These are phyloP conservation scores for Aspergillus nomiae DNA, from an alignment of 2,329 filamentous ascomycete species.

Conservation along the genomic window DNA sequence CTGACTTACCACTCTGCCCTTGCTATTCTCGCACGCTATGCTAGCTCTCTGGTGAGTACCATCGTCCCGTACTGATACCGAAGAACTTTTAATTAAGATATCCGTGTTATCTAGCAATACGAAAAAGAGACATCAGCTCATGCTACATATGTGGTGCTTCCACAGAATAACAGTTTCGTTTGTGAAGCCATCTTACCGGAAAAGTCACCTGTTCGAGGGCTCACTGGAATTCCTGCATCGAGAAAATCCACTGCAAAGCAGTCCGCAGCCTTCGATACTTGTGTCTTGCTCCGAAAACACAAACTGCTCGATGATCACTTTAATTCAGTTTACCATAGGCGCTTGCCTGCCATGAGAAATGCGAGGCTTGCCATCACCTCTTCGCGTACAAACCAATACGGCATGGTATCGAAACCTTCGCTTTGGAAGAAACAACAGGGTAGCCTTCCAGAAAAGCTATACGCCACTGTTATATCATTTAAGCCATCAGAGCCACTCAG, in stretches of 20 bases:
- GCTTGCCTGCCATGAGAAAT: conserved; percentile 81
- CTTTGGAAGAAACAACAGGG: conserved; percentile 64
- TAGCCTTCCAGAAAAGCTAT: conserved; percentile 56
- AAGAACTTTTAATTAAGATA: conserved; percentile 9
- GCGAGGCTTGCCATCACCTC: conserved; percentile 78
- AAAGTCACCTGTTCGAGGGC: conserved; percentile 68
- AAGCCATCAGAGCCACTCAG: conserved; percentile 58
- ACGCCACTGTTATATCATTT: conserved; percentile 64
- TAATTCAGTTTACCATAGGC: conserved; percentile 70
- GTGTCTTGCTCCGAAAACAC: conserved; percentile 66
- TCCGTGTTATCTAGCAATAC: conserved; percentile 37
- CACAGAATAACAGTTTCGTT: conserved; percentile 61
- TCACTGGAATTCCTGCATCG: conserved; percentile 62
- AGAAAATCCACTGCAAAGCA: conserved; percentile 82
- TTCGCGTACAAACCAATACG: conserved; percentile 73
- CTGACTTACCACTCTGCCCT: conserved; percentile 77
- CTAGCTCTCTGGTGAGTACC: conserved; percentile 61
- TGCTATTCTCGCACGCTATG: conserved; percentile 71
- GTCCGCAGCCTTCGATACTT: conserved; percentile 84
- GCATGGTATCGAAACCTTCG: conserved; percentile 75
- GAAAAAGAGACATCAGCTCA: conserved; percentile 51
- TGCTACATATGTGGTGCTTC: conserved; percentile 63
- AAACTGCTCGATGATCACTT: conserved; percentile 73
- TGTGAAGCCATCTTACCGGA: conserved; percentile 81
- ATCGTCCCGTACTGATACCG: background rate